Conservation (phyloP, 2,329 filamentous ascomycete genomes). For the Xylaria sp. region DNA sequence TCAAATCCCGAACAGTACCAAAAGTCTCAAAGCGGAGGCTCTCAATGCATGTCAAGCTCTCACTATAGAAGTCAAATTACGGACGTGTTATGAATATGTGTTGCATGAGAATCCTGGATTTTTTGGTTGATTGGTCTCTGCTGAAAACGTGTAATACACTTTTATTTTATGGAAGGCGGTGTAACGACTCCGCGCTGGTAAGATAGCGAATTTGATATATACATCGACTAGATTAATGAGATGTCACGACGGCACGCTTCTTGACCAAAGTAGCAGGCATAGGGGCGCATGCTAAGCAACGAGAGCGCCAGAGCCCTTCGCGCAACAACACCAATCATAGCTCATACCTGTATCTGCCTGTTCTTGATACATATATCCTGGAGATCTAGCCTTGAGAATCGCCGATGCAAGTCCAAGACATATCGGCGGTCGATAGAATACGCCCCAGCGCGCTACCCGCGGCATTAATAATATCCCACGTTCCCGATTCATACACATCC, state of each 20-base stretch:
- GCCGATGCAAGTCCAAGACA: neutral
- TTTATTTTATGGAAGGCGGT: neutral
- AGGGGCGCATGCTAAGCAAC: neutral
- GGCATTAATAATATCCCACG: neutral
- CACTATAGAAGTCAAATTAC: neutral
- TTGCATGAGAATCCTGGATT: neutral
- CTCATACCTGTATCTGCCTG: neutral
- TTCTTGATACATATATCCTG: neutral
- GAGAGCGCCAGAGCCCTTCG: neutral
- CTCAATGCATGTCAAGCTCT: neutral
- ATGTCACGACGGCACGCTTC: neutral
- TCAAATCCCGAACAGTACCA: neutral
- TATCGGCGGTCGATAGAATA: neutral
- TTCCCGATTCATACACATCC: neutral
- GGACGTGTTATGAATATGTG: neutral
- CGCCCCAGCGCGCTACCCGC: neutral
- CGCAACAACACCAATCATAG: neutral
- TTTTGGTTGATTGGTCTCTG: neutral
- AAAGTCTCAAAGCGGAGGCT: too few relatives aligned
- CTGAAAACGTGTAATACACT: neutral
- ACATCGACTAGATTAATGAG: neutral
- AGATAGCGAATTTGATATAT: neutral
- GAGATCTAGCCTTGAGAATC: neutral
- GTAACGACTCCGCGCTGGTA: neutral
- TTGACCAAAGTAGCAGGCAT: neutral